A percentile compares a stretch with the other conserved stretches of the same genome.
phyloP scores from a whole-genome alignment of 2,329 filamentous ascomycete genomes.

The Plectosphaerella cucumerina region DNA sequence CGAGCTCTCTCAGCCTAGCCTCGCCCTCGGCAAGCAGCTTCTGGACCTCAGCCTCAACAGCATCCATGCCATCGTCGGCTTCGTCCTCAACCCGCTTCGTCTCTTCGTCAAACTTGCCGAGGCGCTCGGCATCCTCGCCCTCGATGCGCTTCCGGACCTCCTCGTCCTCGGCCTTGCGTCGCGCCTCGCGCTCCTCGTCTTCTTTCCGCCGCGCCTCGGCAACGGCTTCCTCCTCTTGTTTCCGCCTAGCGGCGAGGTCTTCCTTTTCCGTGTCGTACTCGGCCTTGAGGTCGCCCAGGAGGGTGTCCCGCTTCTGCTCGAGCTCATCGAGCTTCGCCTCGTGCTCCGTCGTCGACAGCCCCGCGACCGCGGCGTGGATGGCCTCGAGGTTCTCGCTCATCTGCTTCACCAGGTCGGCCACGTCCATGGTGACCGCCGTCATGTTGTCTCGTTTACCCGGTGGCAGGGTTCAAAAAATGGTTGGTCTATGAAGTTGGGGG shows the following conservation, averaged over 20 bases:
- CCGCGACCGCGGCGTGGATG: slow-evolving; percentile 31
- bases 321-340: slow-evolving; percentile 31
- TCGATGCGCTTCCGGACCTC: slow-evolving; percentile 19
- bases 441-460: background rate
- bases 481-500: too few relatives aligned
- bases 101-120: slow-evolving; percentile 22
- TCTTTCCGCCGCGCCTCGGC: slow-evolving; percentile 31
- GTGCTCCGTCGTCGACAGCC: slow-evolving; percentile 26
- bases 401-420: slow-evolving; percentile 33
- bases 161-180: slow-evolving; percentile 31
- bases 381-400: slow-evolving; percentile 37
- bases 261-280: slow-evolving; percentile 26
- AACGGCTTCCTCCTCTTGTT: slow-evolving; percentile 24
- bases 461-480: background rate
- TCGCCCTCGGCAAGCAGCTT: slow-evolving; percentile 24
- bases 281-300: slow-evolving; percentile 23
- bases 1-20: slow-evolving; percentile 24
- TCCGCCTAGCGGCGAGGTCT: slow-evolving; percentile 21
- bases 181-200: slow-evolving; percentile 34
- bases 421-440: slow-evolving; percentile 22
- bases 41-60: slow-evolving; percentile 25
- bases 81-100: slow-evolving; percentile 29
- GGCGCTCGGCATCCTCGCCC: slow-evolving; percentile 25
- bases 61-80: slow-evolving; percentile 27
- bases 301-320: slow-evolving; percentile 30